Base-by-base conservation (phyloP, 495 filamentous ascomycete species). In the Xylaria telfairii region DNA sequence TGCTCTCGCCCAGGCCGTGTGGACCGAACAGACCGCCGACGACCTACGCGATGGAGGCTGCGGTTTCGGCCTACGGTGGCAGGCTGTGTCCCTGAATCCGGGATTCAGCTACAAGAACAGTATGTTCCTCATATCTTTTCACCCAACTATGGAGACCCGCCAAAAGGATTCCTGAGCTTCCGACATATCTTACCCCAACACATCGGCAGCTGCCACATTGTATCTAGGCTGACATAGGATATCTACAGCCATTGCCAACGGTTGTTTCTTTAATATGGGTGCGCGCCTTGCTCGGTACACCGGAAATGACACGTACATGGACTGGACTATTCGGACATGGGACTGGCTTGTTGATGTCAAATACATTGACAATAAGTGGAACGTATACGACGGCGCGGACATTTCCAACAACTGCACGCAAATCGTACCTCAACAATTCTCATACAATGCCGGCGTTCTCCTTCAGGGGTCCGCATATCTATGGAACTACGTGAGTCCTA, bases 101-200 rank as follows among this genome's bases (percentile, higher is more conserved):
- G 94, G 94, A 17, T 97, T 92, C 72, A 87, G 90, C 75, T 97
- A 97, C 84, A 97, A 97, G 83, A 97, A 97, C 79, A 90, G 92
- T 84, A 71, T 79, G 81, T 24, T 32, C 21, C 37, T 46, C 5
- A 39, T 12, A 8, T 26, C 51, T 54, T 34, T 17, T 19, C 49
- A 17, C n/a, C 3, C 17, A 7, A 21, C 2, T 21, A 4, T 4
- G 21, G 21, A 34, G 53, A 28, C 30, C 32, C 32, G 21, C 24
- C 51, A 8, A 34, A 17, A 12, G 34, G 19, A 32, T 12, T 65
- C 8, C 17, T 51, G 17, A 53, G 28, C 46, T 24, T 53, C 46
- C 46, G 15, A 37, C 28, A 24, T 7, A 32, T 12, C 44, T 21
- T 12, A 37, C 19, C 26, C 19, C 19, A 17, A 24, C 65, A 15